phyloP scores from a whole-genome alignment of 208 protist species.

The Leishmania major region DNA sequence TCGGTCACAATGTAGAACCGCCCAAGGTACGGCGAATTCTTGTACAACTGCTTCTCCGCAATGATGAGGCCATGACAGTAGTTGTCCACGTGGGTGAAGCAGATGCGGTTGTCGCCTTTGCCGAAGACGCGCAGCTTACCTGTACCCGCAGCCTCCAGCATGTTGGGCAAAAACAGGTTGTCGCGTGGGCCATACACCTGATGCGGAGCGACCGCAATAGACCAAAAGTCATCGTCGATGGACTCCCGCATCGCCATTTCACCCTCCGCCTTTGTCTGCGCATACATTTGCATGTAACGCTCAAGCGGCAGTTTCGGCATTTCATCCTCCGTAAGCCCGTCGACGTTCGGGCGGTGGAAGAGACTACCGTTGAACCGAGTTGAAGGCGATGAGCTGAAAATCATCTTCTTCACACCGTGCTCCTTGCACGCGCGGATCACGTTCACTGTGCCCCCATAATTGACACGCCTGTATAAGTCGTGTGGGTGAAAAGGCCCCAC shows the following conservation, averaged over 20 bases:
- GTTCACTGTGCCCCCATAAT: constrained; percentile 93
- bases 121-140: constrained; percentile 94
- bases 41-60: constrained; percentile 88
- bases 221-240: constrained; percentile 83
- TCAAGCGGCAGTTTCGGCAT: constrained; percentile 88
- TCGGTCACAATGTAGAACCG: constrained; percentile 97
- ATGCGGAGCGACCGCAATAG: constrained; percentile 93
- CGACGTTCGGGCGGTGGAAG: constrained; percentile 90
- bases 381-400: constrained; percentile 95
- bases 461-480: constrained; percentile 89
- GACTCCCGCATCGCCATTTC: constrained; percentile 89
- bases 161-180: constrained; percentile 95
- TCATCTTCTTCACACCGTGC: constrained; percentile 89
- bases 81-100: constrained; percentile 96
- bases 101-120: constrained; percentile 93
- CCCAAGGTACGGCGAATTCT: constrained; percentile 87
- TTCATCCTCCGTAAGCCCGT: constrained; percentile 91
- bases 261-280: constrained; percentile 92
- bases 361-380: constrained; percentile 92
- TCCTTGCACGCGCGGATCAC: constrained; percentile 93
- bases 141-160: constrained; percentile 93
- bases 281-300: constrained; percentile 94
- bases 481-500: constrained; percentile 95
- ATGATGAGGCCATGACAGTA: constrained; percentile 95
- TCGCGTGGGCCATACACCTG: constrained; percentile 96